Evolutionary conservation across 2,329 filamentous ascomycete species (phyloP).

Genomic region (Calonectria multiphialidica): DNA sequence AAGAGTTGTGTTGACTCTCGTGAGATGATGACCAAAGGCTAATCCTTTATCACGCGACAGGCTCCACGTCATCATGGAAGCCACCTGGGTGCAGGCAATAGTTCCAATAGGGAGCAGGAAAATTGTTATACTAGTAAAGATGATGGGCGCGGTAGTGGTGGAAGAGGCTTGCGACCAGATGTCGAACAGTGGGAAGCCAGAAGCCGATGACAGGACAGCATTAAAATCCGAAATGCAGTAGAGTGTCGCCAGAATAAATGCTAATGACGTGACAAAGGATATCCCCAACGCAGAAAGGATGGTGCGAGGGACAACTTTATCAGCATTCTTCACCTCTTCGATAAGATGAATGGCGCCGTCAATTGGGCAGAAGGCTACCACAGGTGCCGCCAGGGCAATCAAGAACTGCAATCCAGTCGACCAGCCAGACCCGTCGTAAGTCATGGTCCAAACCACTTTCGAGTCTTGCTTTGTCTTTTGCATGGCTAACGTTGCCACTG

Average conservation of each 20-base stretch:
- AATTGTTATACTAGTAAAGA: slow-evolving; percentile 4
- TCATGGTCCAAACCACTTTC: background rate
- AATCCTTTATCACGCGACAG: background rate
- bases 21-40: background rate
- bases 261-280: background rate
- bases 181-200: slow-evolving; percentile 1
- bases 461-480: slow-evolving; percentile 1
- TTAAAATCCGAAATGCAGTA: slow-evolving; percentile 5
- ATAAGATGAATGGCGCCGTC: slow-evolving; percentile 6
- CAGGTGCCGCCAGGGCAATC: background rate
- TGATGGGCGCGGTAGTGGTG: background rate
- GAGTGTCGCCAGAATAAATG: background rate
- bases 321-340: background rate
- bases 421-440: background rate
- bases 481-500: background rate
- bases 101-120: slow-evolving; percentile 2
- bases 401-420: background rate
- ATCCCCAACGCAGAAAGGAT: background rate
- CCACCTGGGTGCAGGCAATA: slow-evolving; percentile 1
- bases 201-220: background rate
- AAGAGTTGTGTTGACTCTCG: background rate
- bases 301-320: background rate
- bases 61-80: slow-evolving; percentile 14
- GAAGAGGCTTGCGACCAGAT: background rate
- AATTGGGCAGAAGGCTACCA: background rate